Evolutionary conservation across 495 filamentous ascomycete species (phyloP), one percentile per base, ranked within the genome.

Genomic region (Patellaria atrata): DNA sequence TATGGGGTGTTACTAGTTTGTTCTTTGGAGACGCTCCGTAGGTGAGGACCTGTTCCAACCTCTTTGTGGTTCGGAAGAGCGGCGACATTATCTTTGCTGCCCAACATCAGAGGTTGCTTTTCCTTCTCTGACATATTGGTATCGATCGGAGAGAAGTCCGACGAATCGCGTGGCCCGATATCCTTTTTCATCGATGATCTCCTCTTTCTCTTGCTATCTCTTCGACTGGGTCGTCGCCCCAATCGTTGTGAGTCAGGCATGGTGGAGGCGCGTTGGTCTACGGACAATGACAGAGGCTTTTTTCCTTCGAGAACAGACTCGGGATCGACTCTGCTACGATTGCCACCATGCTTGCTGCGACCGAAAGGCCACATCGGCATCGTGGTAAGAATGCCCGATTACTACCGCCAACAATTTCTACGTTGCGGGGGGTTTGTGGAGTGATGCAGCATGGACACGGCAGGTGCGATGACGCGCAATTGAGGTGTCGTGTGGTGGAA

Each of bases 1-100:
- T 65, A 60, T 5, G 62, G 59, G 13, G 62, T 55, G 30, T 40
- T 42, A 48, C 48, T 42, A 32, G 60, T 40, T 40, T 55, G 37
- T n/a, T n/a, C n/a, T n/a, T n/a, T n/a, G 34, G 51, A 49, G 40
- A 59, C 52, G 48, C 50, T 51, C 29, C 49, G 50, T 13, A 59
- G 41, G 38, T 61, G 57, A 13, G 57, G 56, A 36, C 56, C 58
- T 15, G 45, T 44, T n/a, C 43, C 41, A 18, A 56, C 45, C 31
- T 27, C 37, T 19, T 38, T 45, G 26, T 30, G 38, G 16, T 38
- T 12, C 8, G 57, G 57, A 5, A 61, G 48, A n/a, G 57, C 57
- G 13, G 57, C 59, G 45, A 61, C 59, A 38, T 55, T 44, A 39
- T 57, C 54, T 27, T 40, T 41, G 48, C 53, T 55, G 25, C 13